A percentile compares a stretch with the other conserved stretches of the same genome.
phyloP scores from a whole-genome alignment of 306 rosid species.

The Acacia crassicarpa region DNA sequence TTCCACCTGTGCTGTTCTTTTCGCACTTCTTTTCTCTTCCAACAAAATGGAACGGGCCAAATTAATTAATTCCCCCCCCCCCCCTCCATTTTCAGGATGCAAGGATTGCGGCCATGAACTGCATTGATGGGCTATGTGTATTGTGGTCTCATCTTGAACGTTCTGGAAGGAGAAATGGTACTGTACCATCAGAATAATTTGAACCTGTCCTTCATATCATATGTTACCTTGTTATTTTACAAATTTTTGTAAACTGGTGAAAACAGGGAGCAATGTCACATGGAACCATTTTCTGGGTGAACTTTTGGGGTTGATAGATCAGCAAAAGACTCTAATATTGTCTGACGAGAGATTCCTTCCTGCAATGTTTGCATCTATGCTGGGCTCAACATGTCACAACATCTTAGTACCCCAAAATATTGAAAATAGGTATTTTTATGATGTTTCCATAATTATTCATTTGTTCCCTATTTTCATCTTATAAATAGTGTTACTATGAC shows the following conservation, averaged over 20 bases:
- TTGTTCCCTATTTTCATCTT: background rate
- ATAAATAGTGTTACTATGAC: background rate
- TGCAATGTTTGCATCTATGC: slow-evolving; percentile 63
- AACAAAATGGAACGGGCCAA: background rate
- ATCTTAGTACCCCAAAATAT: slow-evolving; percentile 68
- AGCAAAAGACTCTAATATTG: slow-evolving; percentile 74
- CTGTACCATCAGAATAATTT: slow-evolving; percentile 19
- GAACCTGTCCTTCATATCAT: background rate
- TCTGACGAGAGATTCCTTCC: slow-evolving; percentile 77
- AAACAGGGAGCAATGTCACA: slow-evolving; percentile 63
- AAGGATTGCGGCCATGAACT: slow-evolving; percentile 74
- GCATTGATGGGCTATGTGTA: slow-evolving; percentile 58
- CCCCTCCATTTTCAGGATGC: slow-evolving; percentile 45
- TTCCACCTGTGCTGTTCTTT: slow-evolving; percentile 7
- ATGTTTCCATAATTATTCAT: background rate
- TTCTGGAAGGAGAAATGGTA: slow-evolving; percentile 88
- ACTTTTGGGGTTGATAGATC: slow-evolving; percentile 58
- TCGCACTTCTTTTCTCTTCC: slow-evolving; percentile 5
- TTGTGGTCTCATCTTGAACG: slow-evolving; percentile 60
- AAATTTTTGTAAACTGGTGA: slow-evolving; percentile 24
- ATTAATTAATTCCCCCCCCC: slow-evolving; percentile 20
- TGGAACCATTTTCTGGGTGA: slow-evolving; percentile 72
- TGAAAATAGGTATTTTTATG: slow-evolving; percentile 60
- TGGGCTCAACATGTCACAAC: slow-evolving; percentile 57
- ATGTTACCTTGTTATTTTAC: slow-evolving; percentile 8